phyloP scores from a whole-genome alignment of 257 asterid species.

The Salvia splendens region DNA sequence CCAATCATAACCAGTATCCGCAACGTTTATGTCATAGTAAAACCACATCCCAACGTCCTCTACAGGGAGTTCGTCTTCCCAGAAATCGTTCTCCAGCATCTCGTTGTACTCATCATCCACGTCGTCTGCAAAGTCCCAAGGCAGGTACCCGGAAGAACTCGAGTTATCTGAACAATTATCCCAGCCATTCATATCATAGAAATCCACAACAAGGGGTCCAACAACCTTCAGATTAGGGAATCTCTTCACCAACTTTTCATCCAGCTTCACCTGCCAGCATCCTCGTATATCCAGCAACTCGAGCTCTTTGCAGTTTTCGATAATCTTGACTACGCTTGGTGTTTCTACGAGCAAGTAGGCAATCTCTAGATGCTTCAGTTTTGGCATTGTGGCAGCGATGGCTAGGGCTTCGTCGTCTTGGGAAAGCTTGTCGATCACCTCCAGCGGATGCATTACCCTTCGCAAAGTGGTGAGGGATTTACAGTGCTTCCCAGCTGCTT shows the following conservation, averaged over 20 bases:
- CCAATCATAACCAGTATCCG: slow-evolving; percentile 69
- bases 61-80: slow-evolving; percentile 52
- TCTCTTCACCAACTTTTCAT: slow-evolving; percentile 48
- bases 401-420: slow-evolving; percentile 86
- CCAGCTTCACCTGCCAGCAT: slow-evolving; percentile 75
- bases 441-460: slow-evolving; percentile 72
- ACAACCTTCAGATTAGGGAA: slow-evolving; percentile 50
- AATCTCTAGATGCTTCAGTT: slow-evolving; percentile 76
- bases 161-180: slow-evolving; percentile 67
- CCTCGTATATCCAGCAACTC: slow-evolving; percentile 77
- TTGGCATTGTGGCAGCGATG: slow-evolving; percentile 72
- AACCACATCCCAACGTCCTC: slow-evolving; percentile 77
- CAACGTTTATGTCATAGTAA: slow-evolving; percentile 54
- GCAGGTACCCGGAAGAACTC: slow-evolving; percentile 52
- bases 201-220: slow-evolving; percentile 63
- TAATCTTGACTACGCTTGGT: slow-evolving; percentile 49
- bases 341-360: slow-evolving; percentile 71
- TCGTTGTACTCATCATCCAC: slow-evolving; percentile 32
- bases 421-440: slow-evolving; percentile 55
- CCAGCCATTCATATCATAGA: slow-evolving; percentile 52
- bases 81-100: slow-evolving; percentile 42
- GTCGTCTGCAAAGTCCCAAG: slow-evolving; percentile 15
- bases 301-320: slow-evolving; percentile 61
- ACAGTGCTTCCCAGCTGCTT: slow-evolving; percentile 67
- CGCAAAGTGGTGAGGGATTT: slow-evolving; percentile 57